These are phyloP conservation scores for Rhodotorula paludigena DNA, from an alignment of 768 basidiomycete genomes.

Conservation along the genomic window DNA sequence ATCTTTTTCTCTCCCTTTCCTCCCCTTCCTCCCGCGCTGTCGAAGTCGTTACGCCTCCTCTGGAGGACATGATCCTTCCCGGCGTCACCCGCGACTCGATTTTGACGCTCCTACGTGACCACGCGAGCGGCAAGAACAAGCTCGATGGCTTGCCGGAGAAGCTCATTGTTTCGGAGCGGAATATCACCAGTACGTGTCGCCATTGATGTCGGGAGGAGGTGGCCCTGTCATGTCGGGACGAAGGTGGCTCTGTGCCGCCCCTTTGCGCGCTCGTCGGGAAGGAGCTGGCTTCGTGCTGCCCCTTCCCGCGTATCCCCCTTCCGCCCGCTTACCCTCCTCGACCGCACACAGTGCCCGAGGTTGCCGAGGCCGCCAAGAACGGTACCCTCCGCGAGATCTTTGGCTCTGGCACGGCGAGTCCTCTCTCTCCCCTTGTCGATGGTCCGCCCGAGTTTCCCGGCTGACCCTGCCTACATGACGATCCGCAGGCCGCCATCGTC, in stretches of 20 bases:
- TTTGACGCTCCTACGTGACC: constrained; percentile 64
- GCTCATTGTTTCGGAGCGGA: constrained; percentile 56
- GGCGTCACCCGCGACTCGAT: constrained; percentile 82
- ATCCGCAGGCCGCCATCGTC: constrained; percentile 60
- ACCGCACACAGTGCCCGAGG: constrained; percentile 48
- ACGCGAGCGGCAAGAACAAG: constrained; percentile 49
- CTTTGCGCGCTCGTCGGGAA: no score
- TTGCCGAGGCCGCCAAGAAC: constrained; percentile 53
- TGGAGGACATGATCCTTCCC: constrained; percentile 88
- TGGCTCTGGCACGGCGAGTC: constrained; percentile 59
- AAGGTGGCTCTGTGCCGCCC: no score
- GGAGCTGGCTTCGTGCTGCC: no score
- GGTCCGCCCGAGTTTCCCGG: constrained; percentile 47
- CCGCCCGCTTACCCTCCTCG: neutral
- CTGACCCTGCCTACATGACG: neutral
- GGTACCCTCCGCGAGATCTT: constrained; percentile 75
- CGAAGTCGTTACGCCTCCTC: constrained; percentile 80
- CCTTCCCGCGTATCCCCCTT: no score
- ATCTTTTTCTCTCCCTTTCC: constrained; percentile 52
- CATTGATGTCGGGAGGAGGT: no score
- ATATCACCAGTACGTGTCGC: constrained; percentile 52
- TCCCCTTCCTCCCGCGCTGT: constrained; percentile 38
- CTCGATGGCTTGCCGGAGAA: constrained; percentile 54
- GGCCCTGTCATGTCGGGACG: no score
- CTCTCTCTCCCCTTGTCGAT: constrained; percentile 12